A percentile compares a stretch with the other conserved stretches of the same genome.
These are phyloP conservation scores for Jacaranda mimosifolia DNA, from an alignment of 257 asterid genomes.

Conservation along the genomic window DNA sequence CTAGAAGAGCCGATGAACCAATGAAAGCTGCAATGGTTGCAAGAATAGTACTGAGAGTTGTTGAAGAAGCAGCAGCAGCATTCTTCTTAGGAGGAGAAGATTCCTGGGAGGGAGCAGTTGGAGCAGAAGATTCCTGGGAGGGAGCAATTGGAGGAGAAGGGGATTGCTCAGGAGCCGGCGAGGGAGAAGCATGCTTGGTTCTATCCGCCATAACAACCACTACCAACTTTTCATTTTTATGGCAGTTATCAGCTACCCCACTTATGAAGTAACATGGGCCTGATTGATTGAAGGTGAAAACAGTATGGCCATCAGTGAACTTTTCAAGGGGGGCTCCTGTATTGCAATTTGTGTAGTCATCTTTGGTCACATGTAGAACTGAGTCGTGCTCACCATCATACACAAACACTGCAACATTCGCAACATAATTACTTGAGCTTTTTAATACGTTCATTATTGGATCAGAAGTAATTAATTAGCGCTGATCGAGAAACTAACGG, in stretches of 20 bases:
- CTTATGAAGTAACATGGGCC: constrained; percentile 84
- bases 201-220: constrained; percentile 82
- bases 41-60: constrained; percentile 39
- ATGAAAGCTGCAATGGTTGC: constrained; percentile 47
- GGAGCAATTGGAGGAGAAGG: constrained; percentile 44
- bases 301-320: constrained; percentile 64
- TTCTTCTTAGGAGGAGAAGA: constrained; percentile 54
- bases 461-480: too few species aligned
- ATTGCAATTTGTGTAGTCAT: constrained; percentile 65
- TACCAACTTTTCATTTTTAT: constrained; percentile 66
- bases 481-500: too few species aligned
- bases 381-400: constrained; percentile 67
- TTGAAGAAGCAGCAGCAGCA: constrained; percentile 48
- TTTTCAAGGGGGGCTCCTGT: constrained; percentile 53
- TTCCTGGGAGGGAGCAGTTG: constrained; percentile 54
- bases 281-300: constrained; percentile 54
- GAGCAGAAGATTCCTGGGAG: constrained; percentile 29
- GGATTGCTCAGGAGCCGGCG: constrained; percentile 56
- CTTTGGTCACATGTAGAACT: constrained; percentile 67
- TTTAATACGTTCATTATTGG: too few species aligned
- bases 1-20: constrained; percentile 50
- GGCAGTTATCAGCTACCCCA: constrained; percentile 72
- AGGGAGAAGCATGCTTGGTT: constrained; percentile 51
- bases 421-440: too few species aligned
- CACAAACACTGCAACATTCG: constrained; percentile 63